phyloP scores from a whole-genome alignment of 331 rosid species.

The Prunus yedoensis region DNA sequence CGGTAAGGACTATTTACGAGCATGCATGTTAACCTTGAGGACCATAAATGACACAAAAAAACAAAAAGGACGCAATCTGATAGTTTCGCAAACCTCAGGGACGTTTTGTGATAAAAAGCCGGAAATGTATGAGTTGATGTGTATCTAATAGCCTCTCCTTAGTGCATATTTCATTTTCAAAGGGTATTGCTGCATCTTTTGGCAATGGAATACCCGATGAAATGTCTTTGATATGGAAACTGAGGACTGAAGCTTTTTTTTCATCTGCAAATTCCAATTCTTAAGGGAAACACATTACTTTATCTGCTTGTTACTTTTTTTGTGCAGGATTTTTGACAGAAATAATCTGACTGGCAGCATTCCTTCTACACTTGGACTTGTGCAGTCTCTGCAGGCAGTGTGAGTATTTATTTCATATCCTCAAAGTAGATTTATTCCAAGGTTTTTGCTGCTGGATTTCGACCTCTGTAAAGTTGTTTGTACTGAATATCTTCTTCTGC shows the following conservation, averaged over 20 bases:
- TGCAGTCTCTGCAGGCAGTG: conserved; percentile 49
- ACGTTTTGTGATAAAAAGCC: too few relatives aligned
- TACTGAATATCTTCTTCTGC: conserved; percentile 2
- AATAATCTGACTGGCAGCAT: conserved; percentile 51
- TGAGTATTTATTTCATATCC: conserved; percentile 40
- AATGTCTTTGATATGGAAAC: not conserved
- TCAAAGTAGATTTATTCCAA: not conserved
- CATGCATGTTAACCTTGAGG: too few relatives aligned
- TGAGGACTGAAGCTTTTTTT: not conserved
- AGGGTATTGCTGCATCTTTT: not conserved
- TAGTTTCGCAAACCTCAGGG: too few relatives aligned
- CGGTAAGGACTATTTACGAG: too few relatives aligned
- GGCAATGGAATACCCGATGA: not conserved
- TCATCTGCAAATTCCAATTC: too few relatives aligned
- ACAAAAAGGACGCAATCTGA: too few relatives aligned
- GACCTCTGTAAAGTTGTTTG: not conserved
- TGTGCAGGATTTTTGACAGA: conserved; percentile 59
- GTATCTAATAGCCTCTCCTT: too few relatives aligned
- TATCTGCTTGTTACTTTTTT: not conserved
- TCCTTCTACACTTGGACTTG: conserved; percentile 63
- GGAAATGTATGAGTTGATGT: not conserved
- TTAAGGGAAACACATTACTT: not conserved
- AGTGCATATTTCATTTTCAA: not conserved
- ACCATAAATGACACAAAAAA: too few relatives aligned
- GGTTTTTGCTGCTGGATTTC: not conserved